phyloP scores from a whole-genome alignment of 2,329 filamentous ascomycete genomes.

The Colletotrichum ledebouriae region DNA sequence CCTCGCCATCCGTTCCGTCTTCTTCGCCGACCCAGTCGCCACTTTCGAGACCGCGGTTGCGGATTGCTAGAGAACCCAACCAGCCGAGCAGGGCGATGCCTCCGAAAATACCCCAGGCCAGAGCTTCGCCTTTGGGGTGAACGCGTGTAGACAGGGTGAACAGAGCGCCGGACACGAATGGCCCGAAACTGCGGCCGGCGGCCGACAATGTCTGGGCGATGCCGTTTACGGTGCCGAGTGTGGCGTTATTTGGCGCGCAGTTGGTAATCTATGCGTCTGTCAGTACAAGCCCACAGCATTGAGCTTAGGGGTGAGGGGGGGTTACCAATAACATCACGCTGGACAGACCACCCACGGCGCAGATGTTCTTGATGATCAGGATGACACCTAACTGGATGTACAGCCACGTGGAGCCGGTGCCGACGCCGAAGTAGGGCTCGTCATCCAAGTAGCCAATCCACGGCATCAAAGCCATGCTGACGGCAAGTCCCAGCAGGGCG shows the following conservation, averaged over 20 bases:
- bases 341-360: slow-evolving; percentile 88
- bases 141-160: slow-evolving; percentile 84
- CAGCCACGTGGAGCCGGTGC: slow-evolving; percentile 76
- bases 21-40: slow-evolving; percentile 63
- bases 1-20: slow-evolving; percentile 47
- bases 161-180: slow-evolving; percentile 87
- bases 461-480: slow-evolving; percentile 89
- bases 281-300: neutral
- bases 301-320: slow-evolving; percentile 37
- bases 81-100: slow-evolving; percentile 87
- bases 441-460: slow-evolving; percentile 85
- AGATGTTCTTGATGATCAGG: slow-evolving; percentile 89
- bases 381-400: slow-evolving; percentile 86
- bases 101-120: slow-evolving; percentile 90
- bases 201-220: slow-evolving; percentile 94
- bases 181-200: slow-evolving; percentile 87
- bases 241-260: slow-evolving; percentile 86
- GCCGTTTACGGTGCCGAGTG: slow-evolving; percentile 91
- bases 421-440: slow-evolving; percentile 67
- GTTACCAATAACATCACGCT: slow-evolving; percentile 88
- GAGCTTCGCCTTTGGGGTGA: slow-evolving; percentile 82
- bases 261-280: slow-evolving; percentile 81
- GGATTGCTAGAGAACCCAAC: slow-evolving; percentile 82
- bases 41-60: slow-evolving; percentile 72
- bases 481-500: slow-evolving; percentile 82